Evolutionary conservation across 1,284 basidiomycete species (phyloP).

Genomic region (Puccinia hordei): DNA sequence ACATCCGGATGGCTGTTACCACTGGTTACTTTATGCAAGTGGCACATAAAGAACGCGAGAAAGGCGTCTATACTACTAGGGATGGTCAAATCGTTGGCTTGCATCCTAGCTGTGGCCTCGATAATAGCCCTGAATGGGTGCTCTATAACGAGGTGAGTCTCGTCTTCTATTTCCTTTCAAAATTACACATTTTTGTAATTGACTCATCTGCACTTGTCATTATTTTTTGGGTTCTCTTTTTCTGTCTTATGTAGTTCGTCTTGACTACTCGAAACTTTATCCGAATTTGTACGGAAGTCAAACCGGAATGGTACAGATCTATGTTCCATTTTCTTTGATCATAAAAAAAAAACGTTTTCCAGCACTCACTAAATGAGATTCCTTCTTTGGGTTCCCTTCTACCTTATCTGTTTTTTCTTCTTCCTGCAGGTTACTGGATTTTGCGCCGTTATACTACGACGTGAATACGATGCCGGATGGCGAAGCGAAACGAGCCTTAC

Average conservation of each 20-base stretch:
- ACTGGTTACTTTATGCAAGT: conserved; percentile 99
- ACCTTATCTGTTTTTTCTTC: conserved; percentile 6
- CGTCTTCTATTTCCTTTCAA: not conserved
- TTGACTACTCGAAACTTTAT: conserved; percentile 84
- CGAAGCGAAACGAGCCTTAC: conserved; percentile 72
- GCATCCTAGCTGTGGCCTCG: conserved; percentile 91
- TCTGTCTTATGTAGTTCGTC: conserved; percentile 69
- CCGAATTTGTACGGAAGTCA: conserved; percentile 84
- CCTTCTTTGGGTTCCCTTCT: not conserved
- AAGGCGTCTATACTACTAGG: conserved; percentile 62
- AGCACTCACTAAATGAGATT: not conserved
- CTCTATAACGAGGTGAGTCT: conserved; percentile 74
- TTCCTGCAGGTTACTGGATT: conserved; percentile 75
- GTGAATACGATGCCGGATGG: conserved; percentile 69
- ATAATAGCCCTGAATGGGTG: conserved; percentile 94
- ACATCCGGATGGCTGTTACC: conserved; percentile 81
- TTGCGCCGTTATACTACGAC: conserved; percentile 78
- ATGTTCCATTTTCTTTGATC: not conserved
- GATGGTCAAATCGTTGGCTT: conserved; percentile 73
- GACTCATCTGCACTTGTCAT: not conserved
- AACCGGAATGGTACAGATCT: conserved; percentile 74
- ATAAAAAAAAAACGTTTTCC: not conserved
- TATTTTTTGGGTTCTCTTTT: not conserved
- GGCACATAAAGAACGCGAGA: conserved; percentile 92
- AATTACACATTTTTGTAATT: not conserved